Base-by-base conservation (phyloP, 805 yeast species). In the Starmerella asiatica region DNA sequence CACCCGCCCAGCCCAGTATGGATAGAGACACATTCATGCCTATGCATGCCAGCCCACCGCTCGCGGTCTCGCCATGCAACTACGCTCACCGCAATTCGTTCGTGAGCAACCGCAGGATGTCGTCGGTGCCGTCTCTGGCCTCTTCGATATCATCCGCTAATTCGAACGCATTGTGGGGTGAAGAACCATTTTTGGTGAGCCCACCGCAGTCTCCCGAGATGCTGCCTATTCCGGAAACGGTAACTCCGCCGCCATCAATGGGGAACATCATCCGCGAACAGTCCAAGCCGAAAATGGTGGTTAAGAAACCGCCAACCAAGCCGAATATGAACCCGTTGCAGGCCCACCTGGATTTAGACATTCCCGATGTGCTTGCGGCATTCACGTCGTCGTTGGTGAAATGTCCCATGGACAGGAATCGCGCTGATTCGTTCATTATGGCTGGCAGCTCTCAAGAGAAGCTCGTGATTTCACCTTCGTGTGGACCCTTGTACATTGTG, bases 401-500 rank as follows among this genome's bases (percentile, higher is more conserved):
- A 7, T 12, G 29, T 26, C n/a, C 12, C 29, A 26, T 12, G n/a
- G 14, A 26, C 29, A 7, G 19, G 11, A 12, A 23, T 11, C 26
- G 26, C 26, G n/a, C n/a, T n/a, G 26, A 29, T 17, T 20, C 43
- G n/a, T 31, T 33, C 21, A 20, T 39, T 16, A 27, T 29, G 16
- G 29, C 34, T 3, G 21, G 14, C 21, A 21, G 28, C 12, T 16
- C 16, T 8, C 34, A 28, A 5, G 46, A 44, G 6, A 40, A 32
- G 16, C 30, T 39, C 19, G 36, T 36, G 11, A 41, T 48, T 21
- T 47, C 51, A 3, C 33, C 48, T 12, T 36, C 49, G 3, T 27
- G 50, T 9, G 56, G 53, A 7, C 59, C 63, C 6, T 64, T 81
- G 40, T 70, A 75, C 27, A 60, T 79, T 33, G 80, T 83, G 31